A percentile compares a stretch with the other conserved stretches of the same genome.
These are phyloP conservation scores for Vitis hybrid DNA, from an alignment of 177 flowering plant species.

Conservation along the genomic window DNA sequence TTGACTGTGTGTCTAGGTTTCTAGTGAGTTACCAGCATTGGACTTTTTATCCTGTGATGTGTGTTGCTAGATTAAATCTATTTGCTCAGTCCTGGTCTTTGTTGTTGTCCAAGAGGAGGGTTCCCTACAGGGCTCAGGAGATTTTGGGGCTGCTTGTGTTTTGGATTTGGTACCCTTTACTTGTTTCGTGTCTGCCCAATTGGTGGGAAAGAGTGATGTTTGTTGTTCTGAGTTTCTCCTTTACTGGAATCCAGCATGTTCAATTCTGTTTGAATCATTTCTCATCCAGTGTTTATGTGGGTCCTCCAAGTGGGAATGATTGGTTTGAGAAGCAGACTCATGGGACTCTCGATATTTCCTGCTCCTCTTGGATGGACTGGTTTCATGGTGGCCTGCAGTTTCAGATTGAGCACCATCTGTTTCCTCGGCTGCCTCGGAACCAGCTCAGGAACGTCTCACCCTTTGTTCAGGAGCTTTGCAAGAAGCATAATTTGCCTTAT, in stretches of 20 bases:
- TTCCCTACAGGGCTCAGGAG: constrained; percentile 29
- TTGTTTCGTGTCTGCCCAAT: constrained; percentile 38
- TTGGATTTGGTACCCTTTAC: constrained; percentile 47
- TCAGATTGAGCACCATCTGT: constrained; percentile 69
- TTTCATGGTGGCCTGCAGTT: constrained; percentile 67
- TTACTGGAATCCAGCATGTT: constrained; percentile 36
- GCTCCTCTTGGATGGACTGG: constrained; percentile 72
- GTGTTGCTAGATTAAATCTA: constrained; percentile 38
- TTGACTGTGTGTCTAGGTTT: constrained; percentile 33
- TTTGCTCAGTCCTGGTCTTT: constrained; percentile 39
- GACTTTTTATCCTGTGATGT: constrained; percentile 50
- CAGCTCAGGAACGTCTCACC: constrained; percentile 52
- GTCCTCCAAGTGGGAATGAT: constrained; percentile 44
- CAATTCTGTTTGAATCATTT: constrained; percentile 58
- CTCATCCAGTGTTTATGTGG: constrained; percentile 47
- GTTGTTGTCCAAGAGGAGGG: constrained; percentile 30
- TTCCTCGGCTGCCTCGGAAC: constrained; percentile 57
- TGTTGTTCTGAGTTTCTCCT: constrained; percentile 25
- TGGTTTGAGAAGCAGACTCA: constrained; percentile 60
- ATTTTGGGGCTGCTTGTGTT: constrained; percentile 34
- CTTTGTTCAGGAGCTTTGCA: constrained; percentile 52
- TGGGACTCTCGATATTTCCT: constrained; percentile 46
- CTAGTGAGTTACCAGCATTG: constrained; percentile 45
- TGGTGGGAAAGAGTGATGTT: constrained; percentile 32
- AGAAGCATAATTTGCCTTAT: constrained; percentile 64